Evolutionary conservation across 768 basidiomycete species (phyloP).

Genomic region (Auriscalpium microsporum): DNA sequence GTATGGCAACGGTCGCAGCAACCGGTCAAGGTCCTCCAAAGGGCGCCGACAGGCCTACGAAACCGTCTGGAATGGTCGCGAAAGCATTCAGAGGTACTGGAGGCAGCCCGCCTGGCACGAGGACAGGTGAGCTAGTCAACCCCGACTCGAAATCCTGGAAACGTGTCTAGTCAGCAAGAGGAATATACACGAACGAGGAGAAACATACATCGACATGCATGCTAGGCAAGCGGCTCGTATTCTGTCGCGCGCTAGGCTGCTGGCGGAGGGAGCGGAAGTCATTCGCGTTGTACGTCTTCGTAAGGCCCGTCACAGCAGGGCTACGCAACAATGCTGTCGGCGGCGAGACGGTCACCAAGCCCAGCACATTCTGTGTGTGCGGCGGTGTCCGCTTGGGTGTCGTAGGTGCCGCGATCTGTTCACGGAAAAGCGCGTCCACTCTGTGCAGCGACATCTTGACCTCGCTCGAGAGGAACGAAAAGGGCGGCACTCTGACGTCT

Average conservation of each 20-base stretch:
- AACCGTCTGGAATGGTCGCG: background rate
- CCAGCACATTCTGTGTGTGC: conserved; percentile 43
- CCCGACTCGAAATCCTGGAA: background rate
- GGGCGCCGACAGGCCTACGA: background rate
- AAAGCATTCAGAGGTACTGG: background rate
- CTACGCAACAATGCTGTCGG: conserved; percentile 62
- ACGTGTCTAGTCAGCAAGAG: background rate
- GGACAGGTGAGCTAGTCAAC: background rate
- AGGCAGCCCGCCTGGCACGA: background rate
- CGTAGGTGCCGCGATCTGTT: conserved; percentile 32
- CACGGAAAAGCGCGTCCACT: conserved; percentile 40
- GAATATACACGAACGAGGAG: background rate
- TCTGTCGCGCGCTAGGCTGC: conserved; percentile 60
- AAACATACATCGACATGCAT: conserved; percentile 67
- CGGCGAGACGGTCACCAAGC: conserved; percentile 58
- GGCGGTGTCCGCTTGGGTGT: conserved; percentile 43
- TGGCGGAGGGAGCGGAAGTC: conserved; percentile 75
- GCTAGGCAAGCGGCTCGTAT: conserved; percentile 81
- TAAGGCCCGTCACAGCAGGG: conserved; percentile 66
- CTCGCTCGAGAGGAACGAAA: background rate
- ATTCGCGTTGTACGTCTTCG: conserved; percentile 74
- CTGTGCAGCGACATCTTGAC: conserved; percentile 29
- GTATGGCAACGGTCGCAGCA: too few species aligned
- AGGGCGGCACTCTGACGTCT: conserved; percentile 4
- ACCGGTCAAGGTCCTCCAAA: background rate